phyloP scores from a whole-genome alignment of 2,329 filamentous ascomycete genomes.

The Dactylonectria macrodidyma region DNA sequence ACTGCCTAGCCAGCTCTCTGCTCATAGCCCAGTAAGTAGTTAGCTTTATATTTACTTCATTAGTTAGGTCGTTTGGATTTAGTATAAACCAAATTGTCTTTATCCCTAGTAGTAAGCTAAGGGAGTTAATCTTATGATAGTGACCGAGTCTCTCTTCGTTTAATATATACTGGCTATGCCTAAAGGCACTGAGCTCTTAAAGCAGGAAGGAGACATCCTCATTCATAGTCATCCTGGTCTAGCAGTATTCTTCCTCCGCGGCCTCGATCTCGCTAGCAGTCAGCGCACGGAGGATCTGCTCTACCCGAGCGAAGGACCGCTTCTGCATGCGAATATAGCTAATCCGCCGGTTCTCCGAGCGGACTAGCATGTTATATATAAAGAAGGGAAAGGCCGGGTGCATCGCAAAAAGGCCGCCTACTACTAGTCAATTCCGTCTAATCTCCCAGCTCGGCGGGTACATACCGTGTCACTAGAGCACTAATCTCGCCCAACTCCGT shows the following conservation, averaged over 20 bases:
- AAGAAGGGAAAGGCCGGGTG: neutral
- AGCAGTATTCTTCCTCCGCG: neutral
- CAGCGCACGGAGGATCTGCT: neutral
- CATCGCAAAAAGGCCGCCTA: neutral
- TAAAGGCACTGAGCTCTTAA: neutral
- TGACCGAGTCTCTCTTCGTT: neutral
- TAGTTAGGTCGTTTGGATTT: neutral
- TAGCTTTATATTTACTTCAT: neutral
- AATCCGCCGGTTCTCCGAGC: neutral
- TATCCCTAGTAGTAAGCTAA: neutral
- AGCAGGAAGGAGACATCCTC: neutral
- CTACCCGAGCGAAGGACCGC: neutral
- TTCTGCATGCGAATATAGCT: neutral
- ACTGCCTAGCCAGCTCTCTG: neutral
- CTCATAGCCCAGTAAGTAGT: neutral
- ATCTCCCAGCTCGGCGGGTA: neutral
- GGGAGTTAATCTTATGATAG: neutral
- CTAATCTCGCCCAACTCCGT: neutral
- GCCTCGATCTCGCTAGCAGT: neutral
- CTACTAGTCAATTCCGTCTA: neutral
- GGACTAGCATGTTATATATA: neutral
- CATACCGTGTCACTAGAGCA: neutral
- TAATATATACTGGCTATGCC: neutral
- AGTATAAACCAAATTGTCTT: neutral
- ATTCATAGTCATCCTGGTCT: neutral